Evolutionary conservation across 106 monocot species (phyloP), one percentile per base, ranked within the genome.

Genomic region (Platanthera guangdongensis): DNA sequence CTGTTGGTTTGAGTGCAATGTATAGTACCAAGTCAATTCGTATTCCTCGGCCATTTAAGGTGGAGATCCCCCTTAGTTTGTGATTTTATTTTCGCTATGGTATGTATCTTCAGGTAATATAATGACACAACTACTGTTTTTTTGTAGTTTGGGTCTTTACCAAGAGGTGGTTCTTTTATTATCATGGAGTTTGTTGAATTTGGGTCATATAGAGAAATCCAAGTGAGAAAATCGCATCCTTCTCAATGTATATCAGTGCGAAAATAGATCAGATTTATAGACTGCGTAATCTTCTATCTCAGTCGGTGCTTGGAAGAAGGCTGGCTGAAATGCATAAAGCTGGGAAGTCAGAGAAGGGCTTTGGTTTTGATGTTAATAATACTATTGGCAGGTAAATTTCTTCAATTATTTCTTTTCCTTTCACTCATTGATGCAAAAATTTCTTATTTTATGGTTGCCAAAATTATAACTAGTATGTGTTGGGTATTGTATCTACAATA

Each of bases 281-380:
- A 48, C 80, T 83, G 67, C 74, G 67, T 50, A 47, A 48, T 68
- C 53, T 47, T 81, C 48, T 74, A 13, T 79, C 63, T 79, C 92
- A 95, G 95, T 84, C 95, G 77, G 62, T 75, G 71, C 78, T 95
- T 63, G 95, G 95, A 75, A 90, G 80, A 80, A 95, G 74, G 74
- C 92, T 95, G 54, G 95, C 90, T 85, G 95, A 95, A 83, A 95
- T 95, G 95, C 95, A 95, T 87, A 95, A 87, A 85, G 90, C 90
- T 65, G 92, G 74, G 51, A 95, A 89, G 75, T 92, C 92, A 59
- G 82, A 84, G 11, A 95, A 86, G 85, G 89, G 90, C 45, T 95
- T 90, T 77, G 92, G 95, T 9, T 92, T 95, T 86, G 87, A 90
- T 78, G 88, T 95, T 25, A 83, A 95, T 65, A 95, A 95, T 75